Conservation (phyloP, 768 basidiomycete genomes). For the Serendipita sp. region DNA sequence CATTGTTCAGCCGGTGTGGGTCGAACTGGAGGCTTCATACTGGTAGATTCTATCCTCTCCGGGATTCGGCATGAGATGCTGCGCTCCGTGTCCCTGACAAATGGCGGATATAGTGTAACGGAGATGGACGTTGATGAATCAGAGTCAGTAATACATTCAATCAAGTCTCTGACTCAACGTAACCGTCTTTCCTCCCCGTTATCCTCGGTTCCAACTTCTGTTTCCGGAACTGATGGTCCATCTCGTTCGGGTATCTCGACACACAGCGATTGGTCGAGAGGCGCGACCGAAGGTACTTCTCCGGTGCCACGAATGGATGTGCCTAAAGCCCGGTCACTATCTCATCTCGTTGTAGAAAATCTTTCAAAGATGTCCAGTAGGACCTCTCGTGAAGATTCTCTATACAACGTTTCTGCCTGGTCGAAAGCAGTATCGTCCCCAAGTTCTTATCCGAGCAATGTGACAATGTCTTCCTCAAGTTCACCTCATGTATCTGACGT, state of each 20-base stretch:
- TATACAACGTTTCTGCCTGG: background rate
- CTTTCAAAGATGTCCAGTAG: background rate
- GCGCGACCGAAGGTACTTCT: background rate
- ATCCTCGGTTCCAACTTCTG: background rate
- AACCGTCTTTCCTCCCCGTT: background rate
- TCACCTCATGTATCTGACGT: background rate
- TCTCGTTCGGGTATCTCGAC: background rate
- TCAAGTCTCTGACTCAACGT: background rate
- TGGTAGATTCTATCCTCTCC: constrained; percentile 73
- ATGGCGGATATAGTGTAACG: background rate
- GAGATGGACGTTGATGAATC: constrained; percentile 18
- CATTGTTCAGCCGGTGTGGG: constrained; percentile 95
- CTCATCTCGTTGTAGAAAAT: background rate
- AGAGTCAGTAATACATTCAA: background rate
- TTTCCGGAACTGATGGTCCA: background rate
- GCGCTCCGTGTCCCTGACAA: constrained; percentile 8
- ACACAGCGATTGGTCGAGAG: background rate
- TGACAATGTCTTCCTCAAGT: background rate
- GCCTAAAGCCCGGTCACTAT: background rate
- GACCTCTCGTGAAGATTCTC: background rate
- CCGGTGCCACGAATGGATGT: too few species aligned
- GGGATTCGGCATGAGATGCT: constrained; percentile 44
- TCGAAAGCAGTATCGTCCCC: background rate
- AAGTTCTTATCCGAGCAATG: background rate
- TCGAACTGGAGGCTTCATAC: constrained; percentile 84